Conservation (phyloP, 108 stramenopile species). For the Nitzschia sp. region DNA sequence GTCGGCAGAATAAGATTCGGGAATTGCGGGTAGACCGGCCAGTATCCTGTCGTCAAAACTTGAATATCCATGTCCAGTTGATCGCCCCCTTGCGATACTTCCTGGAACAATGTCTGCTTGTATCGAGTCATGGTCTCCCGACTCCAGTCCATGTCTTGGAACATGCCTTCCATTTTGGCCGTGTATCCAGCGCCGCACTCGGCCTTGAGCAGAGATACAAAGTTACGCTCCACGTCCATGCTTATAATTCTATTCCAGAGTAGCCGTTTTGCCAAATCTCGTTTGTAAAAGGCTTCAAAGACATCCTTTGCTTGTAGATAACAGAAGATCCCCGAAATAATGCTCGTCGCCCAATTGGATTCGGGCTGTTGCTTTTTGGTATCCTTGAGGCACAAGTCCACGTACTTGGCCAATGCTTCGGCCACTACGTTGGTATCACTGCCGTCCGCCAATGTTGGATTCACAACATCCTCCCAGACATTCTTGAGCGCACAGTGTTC, state of each 20-base stretch:
- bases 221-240: slow-evolving; percentile 88
- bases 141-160: slow-evolving; percentile 96
- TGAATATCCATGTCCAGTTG: slow-evolving; percentile 86
- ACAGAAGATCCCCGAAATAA: slow-evolving; percentile 85
- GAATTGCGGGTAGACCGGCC: slow-evolving; percentile 93
- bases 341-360: slow-evolving; percentile 37
- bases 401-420: slow-evolving; percentile 89
- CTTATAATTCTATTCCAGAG: slow-evolving; percentile 84
- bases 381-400: slow-evolving; percentile 70
- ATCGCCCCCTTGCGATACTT: slow-evolving; percentile 9
- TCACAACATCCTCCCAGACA: slow-evolving; percentile 87
- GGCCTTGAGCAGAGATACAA: slow-evolving; percentile 93
- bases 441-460: slow-evolving; percentile 38
- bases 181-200: slow-evolving; percentile 98
- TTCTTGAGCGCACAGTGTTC: slow-evolving; percentile 78
- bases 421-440: slow-evolving; percentile 66
- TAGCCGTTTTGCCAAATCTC: slow-evolving; percentile 93
- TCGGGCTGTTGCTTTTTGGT: slow-evolving; percentile 46
- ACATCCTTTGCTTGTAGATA: slow-evolving; percentile 93
- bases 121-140: slow-evolving; percentile 90
- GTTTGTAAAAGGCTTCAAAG: slow-evolving; percentile 98
- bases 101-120: slow-evolving; percentile 47
- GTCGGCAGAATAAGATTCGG: slow-evolving; percentile 67
- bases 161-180: slow-evolving; percentile 99
- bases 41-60: slow-evolving; percentile 94